These are phyloP conservation scores for Abelmoschus esculentus DNA, from an alignment of 345 rosid genomes.

Conservation along the genomic window DNA sequence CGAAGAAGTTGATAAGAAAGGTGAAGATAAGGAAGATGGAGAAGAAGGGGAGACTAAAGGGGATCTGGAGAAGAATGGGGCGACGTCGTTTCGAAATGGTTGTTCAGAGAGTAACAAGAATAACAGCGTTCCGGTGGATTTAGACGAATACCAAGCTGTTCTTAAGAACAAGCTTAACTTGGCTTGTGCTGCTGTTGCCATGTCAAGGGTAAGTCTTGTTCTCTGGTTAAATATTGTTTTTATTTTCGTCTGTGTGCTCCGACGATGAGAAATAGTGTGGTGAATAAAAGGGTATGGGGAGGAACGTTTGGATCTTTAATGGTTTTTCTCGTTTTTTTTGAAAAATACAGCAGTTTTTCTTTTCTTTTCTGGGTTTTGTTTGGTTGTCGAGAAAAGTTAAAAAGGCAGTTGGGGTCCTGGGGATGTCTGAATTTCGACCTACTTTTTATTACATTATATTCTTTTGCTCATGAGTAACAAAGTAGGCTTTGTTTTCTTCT, in stretches of 20 bases:
- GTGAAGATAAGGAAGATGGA: background rate
- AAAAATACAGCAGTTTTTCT: background rate
- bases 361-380: slow-evolving; percentile 1
- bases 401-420: too few relatives aligned
- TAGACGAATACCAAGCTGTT: slow-evolving; percentile 46
- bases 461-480: too few relatives aligned
- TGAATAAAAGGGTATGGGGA: background rate
- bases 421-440: too few relatives aligned
- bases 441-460: too few relatives aligned
- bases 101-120: background rate
- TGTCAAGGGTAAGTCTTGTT: slow-evolving; percentile 36
- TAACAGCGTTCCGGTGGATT: slow-evolving; percentile 17
- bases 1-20: slow-evolving; percentile 21
- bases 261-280: background rate
- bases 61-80: slow-evolving; percentile 4
- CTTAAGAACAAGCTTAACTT: slow-evolving; percentile 55
- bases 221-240: background rate
- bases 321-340: background rate
- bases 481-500: too few relatives aligned
- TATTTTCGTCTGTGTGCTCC: background rate
- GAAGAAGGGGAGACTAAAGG: background rate
- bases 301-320: background rate
- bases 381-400: background rate
- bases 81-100: slow-evolving; percentile 1
- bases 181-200: slow-evolving; percentile 66